A percentile compares a stretch with the other conserved stretches of the same genome.
These are phyloP conservation scores for Colletotrichum agaves DNA, from an alignment of 2,329 filamentous ascomycete genomes.

Conservation along the genomic window DNA sequence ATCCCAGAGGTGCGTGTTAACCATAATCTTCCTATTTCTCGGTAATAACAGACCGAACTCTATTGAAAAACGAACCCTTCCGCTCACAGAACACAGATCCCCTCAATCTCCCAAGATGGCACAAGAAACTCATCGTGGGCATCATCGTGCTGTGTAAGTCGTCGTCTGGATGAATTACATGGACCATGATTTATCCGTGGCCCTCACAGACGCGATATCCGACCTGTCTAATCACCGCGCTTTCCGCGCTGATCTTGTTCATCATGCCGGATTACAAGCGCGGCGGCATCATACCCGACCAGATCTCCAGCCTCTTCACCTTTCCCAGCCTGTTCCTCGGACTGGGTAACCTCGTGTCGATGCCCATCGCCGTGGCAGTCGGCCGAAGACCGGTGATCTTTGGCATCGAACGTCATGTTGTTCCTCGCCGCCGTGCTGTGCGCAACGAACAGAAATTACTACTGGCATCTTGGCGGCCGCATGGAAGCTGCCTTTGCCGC, in stretches of 20 bases:
- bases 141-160: conserved; percentile 37
- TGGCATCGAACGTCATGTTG: conserved; percentile 43
- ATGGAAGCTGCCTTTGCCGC: conserved; percentile 24
- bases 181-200: conserved; percentile 4
- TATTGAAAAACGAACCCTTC: not conserved
- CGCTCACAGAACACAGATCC: conserved; percentile 38
- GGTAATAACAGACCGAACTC: not conserved
- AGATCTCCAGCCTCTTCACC: conserved; percentile 43
- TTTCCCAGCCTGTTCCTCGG: conserved; percentile 45
- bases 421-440: conserved; percentile 41
- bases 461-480: conserved; percentile 29
- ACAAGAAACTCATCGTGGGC: conserved; percentile 40
- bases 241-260: conserved; percentile 36
- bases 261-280: conserved; percentile 40
- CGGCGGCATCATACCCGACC: conserved; percentile 30
- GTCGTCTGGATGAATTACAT: not conserved
- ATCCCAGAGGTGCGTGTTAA: conserved; percentile 38
- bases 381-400: conserved; percentile 46
- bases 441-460: conserved; percentile 27
- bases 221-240: conserved; percentile 37
- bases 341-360: conserved; percentile 45
- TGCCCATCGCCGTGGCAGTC: conserved; percentile 47
- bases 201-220: conserved; percentile 18
- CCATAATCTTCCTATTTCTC: not conserved
- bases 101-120: conserved; percentile 43